Conservation (phyloP, 2,329 filamentous ascomycete species). For the Helminthosporium solani region DNA sequence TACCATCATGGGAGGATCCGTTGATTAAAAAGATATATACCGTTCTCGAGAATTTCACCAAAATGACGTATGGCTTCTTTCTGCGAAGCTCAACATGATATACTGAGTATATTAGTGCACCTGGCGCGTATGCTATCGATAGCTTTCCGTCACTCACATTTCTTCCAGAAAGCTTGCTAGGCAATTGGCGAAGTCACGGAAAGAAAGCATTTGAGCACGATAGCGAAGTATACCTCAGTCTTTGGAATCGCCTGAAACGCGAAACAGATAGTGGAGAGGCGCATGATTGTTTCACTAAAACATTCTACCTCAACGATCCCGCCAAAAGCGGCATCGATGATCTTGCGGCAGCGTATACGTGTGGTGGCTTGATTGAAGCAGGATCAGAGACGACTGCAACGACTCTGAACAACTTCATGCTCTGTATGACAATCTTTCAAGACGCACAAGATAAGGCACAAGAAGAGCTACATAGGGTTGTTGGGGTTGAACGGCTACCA, state of each 20-base stretch:
- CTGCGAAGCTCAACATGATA: neutral
- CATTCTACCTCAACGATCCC: constrained; percentile 36
- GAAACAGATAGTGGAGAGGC: constrained; percentile 33
- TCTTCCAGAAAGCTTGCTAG: constrained; percentile 33
- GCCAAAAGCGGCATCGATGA: constrained; percentile 38
- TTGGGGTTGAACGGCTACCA: constrained; percentile 33
- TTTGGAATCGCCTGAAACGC: constrained; percentile 34
- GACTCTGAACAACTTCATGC: constrained; percentile 33
- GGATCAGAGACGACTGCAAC: constrained; percentile 36
- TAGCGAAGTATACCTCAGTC: constrained; percentile 32
- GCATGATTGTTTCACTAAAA: constrained; percentile 37
- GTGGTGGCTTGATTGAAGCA: constrained; percentile 37
- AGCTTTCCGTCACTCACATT: constrained; percentile 33
- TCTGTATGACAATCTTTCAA: constrained; percentile 32
- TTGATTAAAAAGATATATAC: constrained; percentile 35
- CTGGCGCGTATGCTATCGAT: constrained; percentile 29
- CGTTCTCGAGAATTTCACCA: constrained; percentile 33
- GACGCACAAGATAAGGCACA: constrained; percentile 28
- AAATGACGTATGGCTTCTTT: constrained; percentile 22
- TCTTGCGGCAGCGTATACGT: constrained; percentile 36
- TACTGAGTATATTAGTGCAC: constrained; percentile 10
- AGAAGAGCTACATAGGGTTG: constrained; percentile 31
- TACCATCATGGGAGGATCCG: constrained; percentile 34
- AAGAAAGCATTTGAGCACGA: constrained; percentile 32
- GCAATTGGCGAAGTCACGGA: constrained; percentile 31